Conservation (phyloP, 1,284 basidiomycete genomes). For the Boletus hoseneyae region DNA sequence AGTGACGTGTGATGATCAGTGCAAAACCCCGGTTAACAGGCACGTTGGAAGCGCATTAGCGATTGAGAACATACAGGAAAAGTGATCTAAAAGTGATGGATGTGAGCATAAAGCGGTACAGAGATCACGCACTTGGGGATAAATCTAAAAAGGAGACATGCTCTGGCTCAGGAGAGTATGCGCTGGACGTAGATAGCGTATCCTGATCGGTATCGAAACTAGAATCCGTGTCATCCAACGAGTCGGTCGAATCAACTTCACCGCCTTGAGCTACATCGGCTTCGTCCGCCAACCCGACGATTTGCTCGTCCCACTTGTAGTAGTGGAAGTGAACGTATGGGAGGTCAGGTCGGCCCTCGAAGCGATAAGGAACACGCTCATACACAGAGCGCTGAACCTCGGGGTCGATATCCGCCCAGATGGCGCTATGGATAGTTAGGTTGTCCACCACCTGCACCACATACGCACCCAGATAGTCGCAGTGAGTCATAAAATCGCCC, state of each 20-base stretch:
- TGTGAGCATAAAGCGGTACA: conserved; percentile 6
- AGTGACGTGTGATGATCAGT: background rate
- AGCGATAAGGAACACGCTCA: conserved; percentile 2
- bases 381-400: conserved; percentile 5
- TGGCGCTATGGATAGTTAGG: background rate
- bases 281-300: conserved; percentile 19
- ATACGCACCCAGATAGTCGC: conserved; percentile 28
- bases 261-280: background rate
- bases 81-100: background rate
- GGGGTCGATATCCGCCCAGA: conserved; percentile 17
- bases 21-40: conserved; percentile 19
- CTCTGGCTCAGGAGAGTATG: background rate
- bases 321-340: conserved; percentile 14
- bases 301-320: conserved; percentile 22
- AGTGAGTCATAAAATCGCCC: background rate
- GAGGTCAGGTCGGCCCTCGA: conserved; percentile 7
- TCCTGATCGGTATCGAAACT: background rate
- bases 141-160: background rate
- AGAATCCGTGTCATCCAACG: background rate
- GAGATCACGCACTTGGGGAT: conserved; percentile 8
- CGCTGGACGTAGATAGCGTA: background rate
- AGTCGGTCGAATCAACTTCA: no score
- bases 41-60: background rate
- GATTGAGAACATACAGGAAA: background rate
- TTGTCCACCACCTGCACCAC: conserved; percentile 12